These are phyloP conservation scores for Fraxinus nigra DNA, from an alignment of 305 asterid genomes.

Conservation along the genomic window DNA sequence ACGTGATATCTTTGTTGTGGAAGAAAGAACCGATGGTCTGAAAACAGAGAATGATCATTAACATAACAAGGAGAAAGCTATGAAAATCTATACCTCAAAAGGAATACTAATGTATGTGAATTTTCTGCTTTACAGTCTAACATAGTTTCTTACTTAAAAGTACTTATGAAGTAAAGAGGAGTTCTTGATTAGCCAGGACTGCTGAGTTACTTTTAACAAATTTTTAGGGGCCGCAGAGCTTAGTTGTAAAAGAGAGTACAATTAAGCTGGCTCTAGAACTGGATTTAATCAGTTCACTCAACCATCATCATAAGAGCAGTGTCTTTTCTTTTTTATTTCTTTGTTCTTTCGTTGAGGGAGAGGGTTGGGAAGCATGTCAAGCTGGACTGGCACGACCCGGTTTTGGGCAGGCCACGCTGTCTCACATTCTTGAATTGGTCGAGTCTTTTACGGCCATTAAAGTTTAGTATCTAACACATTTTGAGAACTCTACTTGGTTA, in stretches of 20 bases:
- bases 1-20: conserved; percentile 58
- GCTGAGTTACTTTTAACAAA: not conserved
- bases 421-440: not conserved
- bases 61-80: not conserved
- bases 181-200: not conserved
- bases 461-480: not conserved
- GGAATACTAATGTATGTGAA: not conserved
- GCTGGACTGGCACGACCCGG: not conserved
- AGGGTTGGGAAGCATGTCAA: not conserved
- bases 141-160: not conserved
- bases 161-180: not conserved
- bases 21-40: conserved; percentile 70
- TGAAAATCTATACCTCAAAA: not conserved
- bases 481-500: not conserved
- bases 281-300: not conserved
- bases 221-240: not conserved
- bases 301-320: not conserved
- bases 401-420: not conserved
- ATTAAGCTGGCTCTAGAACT: not conserved
- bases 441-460: not conserved
- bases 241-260: too few relatives aligned
- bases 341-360: not conserved
- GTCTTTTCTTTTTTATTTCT: not conserved
- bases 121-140: not conserved
- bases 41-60: conserved; percentile 15